phyloP scores from a whole-genome alignment of 108 stramenopile genomes.

The Asterionellopsis glacialis region DNA sequence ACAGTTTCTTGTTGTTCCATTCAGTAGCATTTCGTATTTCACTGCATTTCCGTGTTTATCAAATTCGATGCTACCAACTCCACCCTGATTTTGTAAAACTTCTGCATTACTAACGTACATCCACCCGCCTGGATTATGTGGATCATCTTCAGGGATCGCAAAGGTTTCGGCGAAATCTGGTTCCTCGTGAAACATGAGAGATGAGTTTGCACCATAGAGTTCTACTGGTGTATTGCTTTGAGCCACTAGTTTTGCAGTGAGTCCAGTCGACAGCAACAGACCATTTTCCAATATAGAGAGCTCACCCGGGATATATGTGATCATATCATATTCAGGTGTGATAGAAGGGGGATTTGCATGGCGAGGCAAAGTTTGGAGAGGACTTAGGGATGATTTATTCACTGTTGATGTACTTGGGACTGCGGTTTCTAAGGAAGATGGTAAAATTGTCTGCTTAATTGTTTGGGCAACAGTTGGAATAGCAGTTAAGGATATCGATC shows the following conservation, averaged over 20 bases:
- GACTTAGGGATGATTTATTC: too few species aligned
- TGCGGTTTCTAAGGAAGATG: too few species aligned
- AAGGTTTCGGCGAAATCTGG: conserved; percentile 48
- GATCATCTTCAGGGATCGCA: conserved; percentile 4
- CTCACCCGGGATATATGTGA: conserved; percentile 38
- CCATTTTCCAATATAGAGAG: conserved; percentile 21
- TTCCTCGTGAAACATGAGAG: conserved; percentile 27
- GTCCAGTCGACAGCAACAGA: conserved; percentile 14
- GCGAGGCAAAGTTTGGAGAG: too few species aligned
- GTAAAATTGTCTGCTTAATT: too few species aligned
- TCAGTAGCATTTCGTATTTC: conserved; percentile 14
- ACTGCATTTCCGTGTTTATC: conserved; percentile 13
- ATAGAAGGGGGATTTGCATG: background rate
- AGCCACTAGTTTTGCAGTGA: conserved; percentile 19
- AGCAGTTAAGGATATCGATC: too few species aligned
- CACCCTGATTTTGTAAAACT: conserved; percentile 5
- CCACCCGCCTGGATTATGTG: conserved; percentile 14
- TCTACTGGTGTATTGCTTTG: conserved; percentile 13
- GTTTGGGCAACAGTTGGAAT: too few species aligned
- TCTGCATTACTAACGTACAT: conserved; percentile 21
- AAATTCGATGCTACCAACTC: conserved; percentile 16
- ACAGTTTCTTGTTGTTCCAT: conserved; percentile 27
- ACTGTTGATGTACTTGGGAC: too few species aligned
- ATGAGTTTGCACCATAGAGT: conserved; percentile 14
- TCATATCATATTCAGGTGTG: background rate